These are phyloP conservation scores for Cercospora sp. DNA, from an alignment of 2,329 filamentous ascomycete species.

Conservation along the genomic window DNA sequence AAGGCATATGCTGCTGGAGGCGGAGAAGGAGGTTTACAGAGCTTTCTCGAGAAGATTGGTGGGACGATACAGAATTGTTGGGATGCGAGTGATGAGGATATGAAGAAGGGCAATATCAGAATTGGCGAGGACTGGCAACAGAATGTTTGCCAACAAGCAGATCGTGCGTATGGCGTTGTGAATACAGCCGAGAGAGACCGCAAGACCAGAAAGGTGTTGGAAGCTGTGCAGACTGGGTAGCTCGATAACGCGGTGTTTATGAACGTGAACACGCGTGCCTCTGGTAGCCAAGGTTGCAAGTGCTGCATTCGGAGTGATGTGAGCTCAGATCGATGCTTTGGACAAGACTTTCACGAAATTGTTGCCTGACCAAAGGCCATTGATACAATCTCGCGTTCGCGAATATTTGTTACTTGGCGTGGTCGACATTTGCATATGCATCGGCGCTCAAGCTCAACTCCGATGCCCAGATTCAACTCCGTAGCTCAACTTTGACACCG, in stretches of 20 bases:
- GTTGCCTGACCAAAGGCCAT: neutral
- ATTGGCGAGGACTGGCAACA: constrained; percentile 51
- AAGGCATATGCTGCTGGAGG: constrained; percentile 62
- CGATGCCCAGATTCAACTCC: neutral
- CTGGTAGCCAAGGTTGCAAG: neutral
- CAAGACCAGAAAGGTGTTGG: constrained; percentile 46
- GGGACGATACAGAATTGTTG: constrained; percentile 58
- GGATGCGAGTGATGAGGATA: constrained; percentile 49
- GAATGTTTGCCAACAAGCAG: constrained; percentile 48
- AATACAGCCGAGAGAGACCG: constrained; percentile 45
- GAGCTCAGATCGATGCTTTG: neutral
- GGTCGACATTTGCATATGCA: neutral
- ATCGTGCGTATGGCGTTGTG: constrained; percentile 50
- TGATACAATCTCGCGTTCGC: neutral
- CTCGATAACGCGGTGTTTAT: neutral
- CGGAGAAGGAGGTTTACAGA: constrained; percentile 54
- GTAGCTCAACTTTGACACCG: neutral
- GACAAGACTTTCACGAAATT: neutral
- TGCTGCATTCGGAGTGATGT: neutral
- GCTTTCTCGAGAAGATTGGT: constrained; percentile 59
- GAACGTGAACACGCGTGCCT: neutral
- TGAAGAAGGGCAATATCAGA: constrained; percentile 35
- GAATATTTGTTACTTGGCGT: neutral
- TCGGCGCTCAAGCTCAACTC: neutral
- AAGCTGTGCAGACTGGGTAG: constrained; percentile 36